Evolutionary conservation across 2,329 filamentous ascomycete genomes (phyloP).

Genomic region (Fusarium sp.): DNA sequence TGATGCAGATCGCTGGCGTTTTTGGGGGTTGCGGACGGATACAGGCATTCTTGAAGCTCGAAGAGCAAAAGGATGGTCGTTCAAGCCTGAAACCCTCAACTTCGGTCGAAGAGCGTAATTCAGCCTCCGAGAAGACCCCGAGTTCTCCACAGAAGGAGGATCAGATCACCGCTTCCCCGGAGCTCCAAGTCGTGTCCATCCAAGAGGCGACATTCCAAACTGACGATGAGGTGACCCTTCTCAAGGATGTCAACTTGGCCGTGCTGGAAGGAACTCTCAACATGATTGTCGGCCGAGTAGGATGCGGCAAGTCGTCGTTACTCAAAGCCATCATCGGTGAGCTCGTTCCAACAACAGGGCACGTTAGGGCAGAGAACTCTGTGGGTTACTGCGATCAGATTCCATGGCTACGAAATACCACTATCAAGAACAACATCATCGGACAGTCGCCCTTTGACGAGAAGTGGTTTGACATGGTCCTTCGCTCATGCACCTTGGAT

Average conservation of each 20-base stretch:
- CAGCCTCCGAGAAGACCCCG: background rate
- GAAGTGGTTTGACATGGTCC: slow-evolving; percentile 45
- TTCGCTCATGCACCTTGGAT: slow-evolving; percentile 51
- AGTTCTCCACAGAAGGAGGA: background rate
- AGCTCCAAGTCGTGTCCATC: background rate
- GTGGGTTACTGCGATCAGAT: slow-evolving; percentile 58
- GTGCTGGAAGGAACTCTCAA: slow-evolving; percentile 43
- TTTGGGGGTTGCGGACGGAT: slow-evolving; percentile 50
- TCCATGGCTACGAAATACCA: slow-evolving; percentile 57
- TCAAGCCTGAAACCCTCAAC: background rate
- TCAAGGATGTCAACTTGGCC: slow-evolving; percentile 42
- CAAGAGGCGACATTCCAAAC: slow-evolving; percentile 30
- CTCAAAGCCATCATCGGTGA: slow-evolving; percentile 55
- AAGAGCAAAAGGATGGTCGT: slow-evolving; percentile 36
- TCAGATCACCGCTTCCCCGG: background rate
- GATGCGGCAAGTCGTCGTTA: slow-evolving; percentile 58
- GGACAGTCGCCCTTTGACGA: slow-evolving; percentile 45
- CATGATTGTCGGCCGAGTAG: slow-evolving; percentile 56
- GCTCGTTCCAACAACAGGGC: slow-evolving; percentile 41
- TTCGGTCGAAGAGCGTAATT: background rate
- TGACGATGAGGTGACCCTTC: slow-evolving; percentile 27
- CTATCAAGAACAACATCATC: slow-evolving; percentile 54
- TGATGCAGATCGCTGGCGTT: slow-evolving; percentile 49
- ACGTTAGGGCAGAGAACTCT: slow-evolving; percentile 40
- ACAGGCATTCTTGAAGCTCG: slow-evolving; percentile 48